Evolutionary conservation across 768 basidiomycete genomes (phyloP), one percentile per base, ranked within the genome.

Genomic region (Phlebiopsis flavidoalba): DNA sequence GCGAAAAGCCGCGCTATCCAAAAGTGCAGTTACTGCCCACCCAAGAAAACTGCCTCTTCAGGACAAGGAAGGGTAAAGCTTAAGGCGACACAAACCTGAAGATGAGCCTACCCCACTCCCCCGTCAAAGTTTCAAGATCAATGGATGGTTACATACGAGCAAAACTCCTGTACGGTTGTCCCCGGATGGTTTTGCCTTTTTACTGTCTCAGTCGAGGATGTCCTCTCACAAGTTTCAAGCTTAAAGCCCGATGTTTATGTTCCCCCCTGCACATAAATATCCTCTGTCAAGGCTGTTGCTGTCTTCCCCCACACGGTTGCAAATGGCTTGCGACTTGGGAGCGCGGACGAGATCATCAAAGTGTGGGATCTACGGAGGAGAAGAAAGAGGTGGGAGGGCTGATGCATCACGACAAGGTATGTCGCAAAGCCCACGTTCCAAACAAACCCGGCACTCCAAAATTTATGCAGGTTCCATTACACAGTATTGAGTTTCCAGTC

Each of bases 261-360:
- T 99, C 75, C n/a, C n/a, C n/a, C 95, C 97, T 31, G 97, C 97
- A 0, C 97, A 99, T 71, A n/a, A n/a, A 85, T 96, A 48, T 93
- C 92, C 1, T 94, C 86, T 67, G 88, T 99, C 61, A 95, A 95
- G 70, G 84, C 93, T 11, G 89, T 95, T 33, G 89, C 94, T 2
- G 90, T 92, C 0, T 91, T n/a, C n/a, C 91, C 0, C 94, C 94
- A 3, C 75, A 83, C 3, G 94, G 95, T 35, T 94, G 94, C 1
- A 98, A 97, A 75, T 98, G 95, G 94, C 80, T 98, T 15, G 96
- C 94, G 8, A 94, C 90, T n/a, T 0, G 97, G 95, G 7, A 93
- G 93, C 64, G 83, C 91, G n/a, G 97, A 99, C 70, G 97, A 98
- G 72, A 91, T 95, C 53, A 77, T 98, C 67, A 98, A 98, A 72